These are phyloP conservation scores for Oehlia diaphana DNA, from an alignment of 192 early-diverging fungal species.

Conservation along the genomic window DNA sequence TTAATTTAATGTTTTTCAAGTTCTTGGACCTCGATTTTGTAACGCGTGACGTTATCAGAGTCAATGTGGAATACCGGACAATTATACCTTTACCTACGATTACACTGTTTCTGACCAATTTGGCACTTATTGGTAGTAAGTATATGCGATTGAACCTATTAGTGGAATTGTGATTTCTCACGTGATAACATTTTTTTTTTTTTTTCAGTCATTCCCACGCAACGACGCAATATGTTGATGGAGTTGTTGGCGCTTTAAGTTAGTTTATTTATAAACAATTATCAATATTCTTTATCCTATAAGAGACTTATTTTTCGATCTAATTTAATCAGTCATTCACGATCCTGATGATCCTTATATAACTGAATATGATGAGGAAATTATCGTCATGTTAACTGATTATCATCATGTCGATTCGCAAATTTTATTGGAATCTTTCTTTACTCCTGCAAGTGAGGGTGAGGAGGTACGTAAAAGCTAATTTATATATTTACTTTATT, in stretches of 20 bases:
- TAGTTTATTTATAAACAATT: too few relatives aligned
- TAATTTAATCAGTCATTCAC: slow-evolving; percentile 48
- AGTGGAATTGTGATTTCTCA: not conserved
- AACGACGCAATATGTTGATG: slow-evolving; percentile 78
- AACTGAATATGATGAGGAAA: slow-evolving; percentile 65
- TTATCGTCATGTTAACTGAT: slow-evolving; percentile 64
- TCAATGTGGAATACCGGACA: slow-evolving; percentile 74
- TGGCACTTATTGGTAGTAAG: slow-evolving; percentile 76
- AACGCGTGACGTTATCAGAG: slow-evolving; percentile 38
- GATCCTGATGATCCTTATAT: slow-evolving; percentile 54
- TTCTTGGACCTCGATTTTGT: not conserved
- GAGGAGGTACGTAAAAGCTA: not conserved
- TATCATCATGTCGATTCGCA: slow-evolving; percentile 21
- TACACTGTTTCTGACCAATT: slow-evolving; percentile 59
- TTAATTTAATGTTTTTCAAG: too few relatives aligned
- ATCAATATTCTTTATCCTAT: too few relatives aligned
- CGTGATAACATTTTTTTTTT: not conserved
- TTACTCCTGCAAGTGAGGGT: not conserved
- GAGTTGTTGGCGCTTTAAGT: slow-evolving; percentile 66
- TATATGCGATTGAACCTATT: not conserved
- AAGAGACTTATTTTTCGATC: too few relatives aligned
- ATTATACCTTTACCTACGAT: slow-evolving; percentile 67
- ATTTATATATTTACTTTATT: not conserved
- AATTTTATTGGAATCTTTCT: not conserved
- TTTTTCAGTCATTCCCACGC: slow-evolving; percentile 65